phyloP scores from a whole-genome alignment of 257 asterid genomes.

The Solanum etuberosum region DNA sequence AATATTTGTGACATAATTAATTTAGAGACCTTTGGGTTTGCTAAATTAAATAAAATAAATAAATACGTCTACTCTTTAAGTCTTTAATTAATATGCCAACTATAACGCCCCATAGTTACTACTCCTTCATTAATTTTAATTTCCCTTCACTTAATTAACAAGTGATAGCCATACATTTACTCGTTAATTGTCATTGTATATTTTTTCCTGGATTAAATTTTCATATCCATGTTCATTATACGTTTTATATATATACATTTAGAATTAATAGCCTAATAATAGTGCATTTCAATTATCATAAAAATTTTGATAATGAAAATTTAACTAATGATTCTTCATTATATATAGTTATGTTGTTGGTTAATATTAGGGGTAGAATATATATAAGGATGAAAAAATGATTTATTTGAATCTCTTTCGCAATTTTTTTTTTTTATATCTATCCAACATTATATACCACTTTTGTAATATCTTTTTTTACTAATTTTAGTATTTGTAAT shows the following conservation, averaged over 20 bases:
- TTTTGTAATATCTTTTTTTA: too few species aligned
- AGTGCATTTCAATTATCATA: accelerated
- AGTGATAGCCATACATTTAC: background rate
- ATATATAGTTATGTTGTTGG: too few species aligned
- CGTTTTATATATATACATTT: too few species aligned
- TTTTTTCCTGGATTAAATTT: too few species aligned
- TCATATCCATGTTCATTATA: too few species aligned
- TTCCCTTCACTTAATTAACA: background rate
- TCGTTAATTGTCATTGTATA: background rate
- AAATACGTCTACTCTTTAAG: background rate
- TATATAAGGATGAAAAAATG: background rate
- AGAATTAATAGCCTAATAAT: too few species aligned
- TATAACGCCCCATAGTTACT: background rate
- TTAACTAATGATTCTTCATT: too few species aligned
- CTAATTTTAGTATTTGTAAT: background rate
- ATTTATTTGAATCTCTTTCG: background rate
- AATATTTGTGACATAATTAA: background rate
- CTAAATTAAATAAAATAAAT: background rate
- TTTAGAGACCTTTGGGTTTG: background rate
- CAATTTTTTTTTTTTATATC: too few species aligned
- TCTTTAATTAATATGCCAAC: background rate
- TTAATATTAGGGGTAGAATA: background rate
- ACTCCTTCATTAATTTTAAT: background rate
- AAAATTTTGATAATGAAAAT: too few species aligned
- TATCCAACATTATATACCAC: too few species aligned